Evolutionary conservation across 2,329 filamentous ascomycete genomes (phyloP).

Genomic region (Pseudogymnoascus verrucosus): DNA sequence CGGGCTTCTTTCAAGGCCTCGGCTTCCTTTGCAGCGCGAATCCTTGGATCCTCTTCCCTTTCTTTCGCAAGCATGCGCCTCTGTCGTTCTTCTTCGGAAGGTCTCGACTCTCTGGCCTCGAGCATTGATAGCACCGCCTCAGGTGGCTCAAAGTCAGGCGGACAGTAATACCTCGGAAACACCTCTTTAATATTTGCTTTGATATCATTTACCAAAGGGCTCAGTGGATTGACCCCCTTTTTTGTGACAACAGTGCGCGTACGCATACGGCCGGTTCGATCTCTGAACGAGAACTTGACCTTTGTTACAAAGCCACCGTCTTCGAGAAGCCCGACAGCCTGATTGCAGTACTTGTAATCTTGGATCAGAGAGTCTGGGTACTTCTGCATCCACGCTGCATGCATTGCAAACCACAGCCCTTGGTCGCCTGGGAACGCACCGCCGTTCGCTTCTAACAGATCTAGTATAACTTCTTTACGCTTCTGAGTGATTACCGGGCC

Average conservation of each 20-base stretch:
- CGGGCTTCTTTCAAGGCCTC: background rate
- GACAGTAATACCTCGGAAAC: constrained; percentile 23
- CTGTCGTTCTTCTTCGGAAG: constrained; percentile 11
- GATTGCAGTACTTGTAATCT: constrained; percentile 20
- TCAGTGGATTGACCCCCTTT: constrained; percentile 13
- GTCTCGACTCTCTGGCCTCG: constrained; percentile 11
- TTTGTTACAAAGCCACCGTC: constrained; percentile 15
- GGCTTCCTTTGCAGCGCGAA: background rate
- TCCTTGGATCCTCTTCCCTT: background rate
- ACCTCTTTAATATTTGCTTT: constrained; percentile 18
- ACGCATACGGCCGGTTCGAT: constrained; percentile 11
- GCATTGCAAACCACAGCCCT: constrained; percentile 25
- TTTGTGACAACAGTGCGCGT: constrained; percentile 17
- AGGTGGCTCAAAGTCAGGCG: constrained; percentile 20
- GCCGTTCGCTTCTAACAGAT: constrained; percentile 16
- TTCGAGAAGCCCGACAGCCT: constrained; percentile 21
- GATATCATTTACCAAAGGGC: constrained; percentile 13
- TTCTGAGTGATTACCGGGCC: constrained; percentile 9
- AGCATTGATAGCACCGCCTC: constrained; percentile 17
- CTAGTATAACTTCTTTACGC: constrained; percentile 13
- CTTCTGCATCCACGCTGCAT: constrained; percentile 22
- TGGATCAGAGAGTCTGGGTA: constrained; percentile 17
- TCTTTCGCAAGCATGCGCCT: constrained; percentile 8
- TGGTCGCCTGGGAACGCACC: constrained; percentile 24
- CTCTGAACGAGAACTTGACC: constrained; percentile 14